Conservation (phyloP, 345 rosid genomes). For the Eucalyptus marginata region DNA sequence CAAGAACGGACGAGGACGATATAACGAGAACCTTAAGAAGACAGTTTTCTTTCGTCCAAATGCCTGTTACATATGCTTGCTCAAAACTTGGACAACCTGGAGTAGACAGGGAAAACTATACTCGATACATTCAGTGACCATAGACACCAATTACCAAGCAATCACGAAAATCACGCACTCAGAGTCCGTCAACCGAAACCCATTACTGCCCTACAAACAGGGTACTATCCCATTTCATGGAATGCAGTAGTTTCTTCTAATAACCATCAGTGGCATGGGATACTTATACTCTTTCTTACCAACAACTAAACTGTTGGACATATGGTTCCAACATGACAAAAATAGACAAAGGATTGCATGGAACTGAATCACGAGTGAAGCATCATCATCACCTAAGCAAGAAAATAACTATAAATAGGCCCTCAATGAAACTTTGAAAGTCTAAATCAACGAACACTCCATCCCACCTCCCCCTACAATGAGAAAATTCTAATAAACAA, state of each 20-base stretch:
- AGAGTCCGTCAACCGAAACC: neutral
- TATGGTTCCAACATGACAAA: neutral
- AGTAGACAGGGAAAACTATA: neutral
- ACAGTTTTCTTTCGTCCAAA: neutral
- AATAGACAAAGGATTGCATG: neutral
- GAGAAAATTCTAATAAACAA: neutral
- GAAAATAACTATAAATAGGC: neutral
- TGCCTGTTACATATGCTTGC: neutral
- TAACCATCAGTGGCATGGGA: neutral
- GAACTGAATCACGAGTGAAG: neutral
- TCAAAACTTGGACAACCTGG: neutral
- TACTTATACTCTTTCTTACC: neutral
- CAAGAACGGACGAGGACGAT: neutral
- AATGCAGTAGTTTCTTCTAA: neutral
- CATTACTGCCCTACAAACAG: neutral
- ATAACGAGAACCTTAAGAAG: neutral
- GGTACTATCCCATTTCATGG: neutral
- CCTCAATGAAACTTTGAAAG: neutral
- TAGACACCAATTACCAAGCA: neutral
- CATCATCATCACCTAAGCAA: neutral
- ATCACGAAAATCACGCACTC: neutral
- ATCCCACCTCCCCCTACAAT: neutral
- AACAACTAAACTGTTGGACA: neutral
- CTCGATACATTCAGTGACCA: neutral
- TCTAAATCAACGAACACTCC: neutral